These are phyloP conservation scores for Entophlyctis helioformis DNA, from an alignment of 192 early-diverging fungal genomes.

Conservation along the genomic window DNA sequence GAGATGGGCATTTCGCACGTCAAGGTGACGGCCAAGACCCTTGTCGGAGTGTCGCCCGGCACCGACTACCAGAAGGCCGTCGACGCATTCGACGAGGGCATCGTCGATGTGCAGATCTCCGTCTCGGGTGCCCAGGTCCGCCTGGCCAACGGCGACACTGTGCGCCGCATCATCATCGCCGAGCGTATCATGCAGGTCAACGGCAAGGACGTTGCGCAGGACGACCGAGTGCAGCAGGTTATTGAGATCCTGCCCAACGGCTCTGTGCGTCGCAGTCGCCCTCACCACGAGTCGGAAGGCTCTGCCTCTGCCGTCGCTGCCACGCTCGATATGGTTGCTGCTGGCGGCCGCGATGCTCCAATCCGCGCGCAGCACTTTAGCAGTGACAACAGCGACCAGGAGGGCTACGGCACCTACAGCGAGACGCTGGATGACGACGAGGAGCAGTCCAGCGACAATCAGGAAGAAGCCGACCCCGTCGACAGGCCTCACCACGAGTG, in stretches of 20 bases:
- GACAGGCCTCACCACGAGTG: no score
- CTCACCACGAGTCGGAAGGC: no score
- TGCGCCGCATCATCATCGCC: constrained; percentile 16
- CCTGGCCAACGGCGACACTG: constrained; percentile 5
- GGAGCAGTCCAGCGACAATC: no score
- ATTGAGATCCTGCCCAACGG: constrained; percentile 19
- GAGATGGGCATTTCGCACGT: constrained; percentile 22
- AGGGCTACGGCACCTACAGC: no score
- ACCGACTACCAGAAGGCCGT: constrained; percentile 4
- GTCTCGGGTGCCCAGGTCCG: constrained; percentile 7
- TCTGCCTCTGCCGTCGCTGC: no score
- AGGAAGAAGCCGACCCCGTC: no score
- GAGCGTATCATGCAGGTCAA: constrained; percentile 21
- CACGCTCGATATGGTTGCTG: no score
- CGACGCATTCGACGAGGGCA: constrained; percentile 15
- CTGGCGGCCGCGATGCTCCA: no score
- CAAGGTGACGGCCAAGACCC: constrained; percentile 9
- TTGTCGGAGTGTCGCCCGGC: constrained; percentile 8
- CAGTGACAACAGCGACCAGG: no score
- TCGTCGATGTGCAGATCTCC: constrained; percentile 20
- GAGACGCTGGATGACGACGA: no score
- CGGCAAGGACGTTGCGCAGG: constrained; percentile 13
- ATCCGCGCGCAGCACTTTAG: no score
- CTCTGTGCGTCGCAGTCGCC: constrained; percentile 2
- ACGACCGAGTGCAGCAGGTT: constrained; percentile 20